Base-by-base conservation (phyloP, 2,329 filamentous ascomycete genomes). In the Calonectria ilicicola region DNA sequence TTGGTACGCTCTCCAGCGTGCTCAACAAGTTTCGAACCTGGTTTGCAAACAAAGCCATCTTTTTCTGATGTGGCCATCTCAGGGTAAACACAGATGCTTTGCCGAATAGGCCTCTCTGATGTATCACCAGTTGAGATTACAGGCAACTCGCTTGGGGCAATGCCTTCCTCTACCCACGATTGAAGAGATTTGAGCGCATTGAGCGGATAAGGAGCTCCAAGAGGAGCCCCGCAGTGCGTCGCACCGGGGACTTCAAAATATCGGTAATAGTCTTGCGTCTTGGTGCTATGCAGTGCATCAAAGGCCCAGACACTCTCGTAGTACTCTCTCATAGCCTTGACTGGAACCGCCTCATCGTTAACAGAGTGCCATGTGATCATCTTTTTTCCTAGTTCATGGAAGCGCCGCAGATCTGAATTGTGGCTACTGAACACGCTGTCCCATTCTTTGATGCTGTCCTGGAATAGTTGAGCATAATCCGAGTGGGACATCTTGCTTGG, bases 161-260 rank as follows among this genome's bases (percentile, higher is more conserved):
- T 21, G 12, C 53, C 62, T 23, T 70, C 23, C 40, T 72, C 70
- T 0, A 72, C 67, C 70, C 70, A 72, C 6, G 1, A 6, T 15
- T 29, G 44, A 10, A 72, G 53, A 9, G 46, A n/a, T 1, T 66
- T 27, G 1, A 72, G 29, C 3, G 53, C 63, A 35, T 67, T 2
- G 9, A 66, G 38, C 4, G 67, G 67, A 46, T 70, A 63, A 5
- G 27, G 14, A 2, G 19, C 70, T 2, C 44, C 67, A 1, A 5
- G 23, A 2, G 62, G 60, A 1, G 51, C 42, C 1, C 17, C 23
- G 14, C 70, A 72, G n/a, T 72, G 70, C 0, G 27, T 56, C 9
- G 35, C 62, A 9, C 70, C 70, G 4, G 70, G 67, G 6, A 67
- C 29, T 26, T 70, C 67, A 5, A 70, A 72, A 40, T 47, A 70